Evolutionary conservation across 2,329 filamentous ascomycete species (phyloP).

Genomic region (Penicillium brevicompactum): DNA sequence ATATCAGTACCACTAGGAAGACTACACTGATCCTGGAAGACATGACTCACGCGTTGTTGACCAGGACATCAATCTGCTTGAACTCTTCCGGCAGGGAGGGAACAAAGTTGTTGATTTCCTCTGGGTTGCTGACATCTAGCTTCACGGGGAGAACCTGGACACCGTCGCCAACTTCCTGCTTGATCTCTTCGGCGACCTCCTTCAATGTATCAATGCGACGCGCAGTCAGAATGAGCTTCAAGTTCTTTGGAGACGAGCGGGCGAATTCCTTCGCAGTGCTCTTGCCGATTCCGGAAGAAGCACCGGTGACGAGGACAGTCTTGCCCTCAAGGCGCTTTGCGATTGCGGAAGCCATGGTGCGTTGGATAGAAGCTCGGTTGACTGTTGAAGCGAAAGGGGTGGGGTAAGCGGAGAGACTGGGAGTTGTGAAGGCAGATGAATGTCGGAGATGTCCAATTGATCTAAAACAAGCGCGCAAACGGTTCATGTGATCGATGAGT

Average conservation of each 20-base stretch:
- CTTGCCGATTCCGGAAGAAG: conserved; percentile 85
- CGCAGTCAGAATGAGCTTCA: conserved; percentile 88
- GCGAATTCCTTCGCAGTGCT: conserved; percentile 85
- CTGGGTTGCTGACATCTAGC: conserved; percentile 81
- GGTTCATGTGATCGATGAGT: conserved; percentile 29
- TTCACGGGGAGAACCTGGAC: conserved; percentile 81
- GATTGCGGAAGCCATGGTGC: conserved; percentile 68
- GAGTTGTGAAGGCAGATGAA: conserved; percentile 10
- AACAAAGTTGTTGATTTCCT: conserved; percentile 74
- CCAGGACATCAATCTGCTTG: conserved; percentile 79
- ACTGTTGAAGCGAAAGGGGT: conserved; percentile 21
- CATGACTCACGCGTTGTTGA: conserved; percentile 90
- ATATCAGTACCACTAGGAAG: conserved; percentile 7
- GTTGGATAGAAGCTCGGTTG: conserved; percentile 28
- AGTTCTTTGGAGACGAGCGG: conserved; percentile 73
- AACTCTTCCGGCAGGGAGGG: conserved; percentile 75
- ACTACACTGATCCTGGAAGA: background rate
- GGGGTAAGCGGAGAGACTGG: conserved; percentile 22
- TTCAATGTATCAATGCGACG: conserved; percentile 77
- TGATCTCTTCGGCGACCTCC: conserved; percentile 75
- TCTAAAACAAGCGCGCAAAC: conserved; percentile 22
- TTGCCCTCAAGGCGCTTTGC: conserved; percentile 87
- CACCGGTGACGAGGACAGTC: conserved; percentile 88
- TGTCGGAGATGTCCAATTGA: conserved; percentile 29
- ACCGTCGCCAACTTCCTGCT: conserved; percentile 72